Percentiles rank a stretch among this genome's conserved stretches.
These are phyloP conservation scores for Sporothrix humicola DNA, from an alignment of 2,329 filamentous ascomycete species.

Conservation along the genomic window DNA sequence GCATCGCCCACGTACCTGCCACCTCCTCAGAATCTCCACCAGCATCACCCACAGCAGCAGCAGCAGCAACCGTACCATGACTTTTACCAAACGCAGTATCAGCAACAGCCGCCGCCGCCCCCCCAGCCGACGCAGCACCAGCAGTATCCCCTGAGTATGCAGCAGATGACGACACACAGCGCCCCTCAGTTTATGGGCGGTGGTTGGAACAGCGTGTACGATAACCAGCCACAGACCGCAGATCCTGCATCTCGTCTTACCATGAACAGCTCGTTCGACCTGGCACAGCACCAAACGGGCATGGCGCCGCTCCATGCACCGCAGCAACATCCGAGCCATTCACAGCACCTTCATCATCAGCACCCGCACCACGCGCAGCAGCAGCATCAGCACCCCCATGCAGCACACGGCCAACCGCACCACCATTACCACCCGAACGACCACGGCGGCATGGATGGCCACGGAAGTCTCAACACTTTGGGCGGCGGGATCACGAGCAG, in stretches of 20 bases:
- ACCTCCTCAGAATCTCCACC: conserved; percentile 29
- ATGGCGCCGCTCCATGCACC: conserved; percentile 29
- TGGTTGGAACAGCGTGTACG: conserved; percentile 35
- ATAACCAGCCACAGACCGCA: conserved; percentile 25
- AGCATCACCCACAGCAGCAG: conserved; percentile 30
- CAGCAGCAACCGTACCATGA: conserved; percentile 31
- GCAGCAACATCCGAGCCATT: conserved; percentile 30
- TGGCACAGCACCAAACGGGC: conserved; percentile 27
- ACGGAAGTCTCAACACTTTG: conserved; percentile 10
- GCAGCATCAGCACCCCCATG: conserved; percentile 25
- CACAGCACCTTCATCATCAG: conserved; percentile 20
- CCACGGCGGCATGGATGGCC: conserved; percentile 21
- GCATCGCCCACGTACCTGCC: conserved; percentile 31
- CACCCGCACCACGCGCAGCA: conserved; percentile 28
- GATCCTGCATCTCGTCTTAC: conserved; percentile 30
- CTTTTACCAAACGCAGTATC: conserved; percentile 34
- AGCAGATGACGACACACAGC: conserved; percentile 27
- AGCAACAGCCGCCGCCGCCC: conserved; percentile 24
- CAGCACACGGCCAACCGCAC: conserved; percentile 24
- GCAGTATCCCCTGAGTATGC: conserved; percentile 31
- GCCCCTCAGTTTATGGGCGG: conserved; percentile 29
- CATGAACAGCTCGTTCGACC: conserved; percentile 33
- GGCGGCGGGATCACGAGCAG: conserved; percentile 30
- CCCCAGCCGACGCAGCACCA: conserved; percentile 29
- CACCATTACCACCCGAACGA: conserved; percentile 29